Base-by-base conservation (phyloP, 345 rosid genomes). In the Eucalyptus urophylla region DNA sequence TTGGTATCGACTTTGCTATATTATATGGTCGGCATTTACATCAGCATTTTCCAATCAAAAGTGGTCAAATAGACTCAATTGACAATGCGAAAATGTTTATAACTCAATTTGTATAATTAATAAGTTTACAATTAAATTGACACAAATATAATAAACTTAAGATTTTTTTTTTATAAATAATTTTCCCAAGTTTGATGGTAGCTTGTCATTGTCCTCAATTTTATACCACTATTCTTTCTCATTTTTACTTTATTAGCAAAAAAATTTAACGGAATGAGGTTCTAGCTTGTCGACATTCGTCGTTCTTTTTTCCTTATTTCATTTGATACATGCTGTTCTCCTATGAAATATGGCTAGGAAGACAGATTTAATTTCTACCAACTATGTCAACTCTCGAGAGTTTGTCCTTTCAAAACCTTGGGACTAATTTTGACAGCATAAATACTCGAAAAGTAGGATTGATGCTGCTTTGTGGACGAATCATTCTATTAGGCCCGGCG, bases 31-130 rank as follows among this genome's bases (percentile, higher is more conserved):
- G 1, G 14, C 0, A 12, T 56, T 9, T 25, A 56, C 6, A 56
- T 10, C 0, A 22, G 0, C 3, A 25, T 9, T 56, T 56, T 56
- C 0, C 0, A 0, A 24, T 56, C 14, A 56, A 24, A 56, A 24
- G 1, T 56, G 0, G 13, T 4, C 1, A 24, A 24, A 56, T 24
- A 4, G 29, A 56, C 6, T 56, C 3, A 56, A 56, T 56, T 56
- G 3, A 10, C 1, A 56, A 56, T 8, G 3, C 3, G 0, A 22
- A 56, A 22, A 56, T 0, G 1, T 9, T 24, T 56, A 56, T 22
- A 6, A 10, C 1, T 54, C 25, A 22, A 22, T 54, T 22, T 0
- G 13, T 24, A 1, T 22, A 56, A 56, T 10, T 4, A 24, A 56
- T 56, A 56, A 1, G 29, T 56, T 56, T 56, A 24, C 0, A 0